Percentiles rank a stretch among this genome's conserved stretches.
phyloP scores from a whole-genome alignment of 768 basidiomycete genomes.

The Russula vinacea region DNA sequence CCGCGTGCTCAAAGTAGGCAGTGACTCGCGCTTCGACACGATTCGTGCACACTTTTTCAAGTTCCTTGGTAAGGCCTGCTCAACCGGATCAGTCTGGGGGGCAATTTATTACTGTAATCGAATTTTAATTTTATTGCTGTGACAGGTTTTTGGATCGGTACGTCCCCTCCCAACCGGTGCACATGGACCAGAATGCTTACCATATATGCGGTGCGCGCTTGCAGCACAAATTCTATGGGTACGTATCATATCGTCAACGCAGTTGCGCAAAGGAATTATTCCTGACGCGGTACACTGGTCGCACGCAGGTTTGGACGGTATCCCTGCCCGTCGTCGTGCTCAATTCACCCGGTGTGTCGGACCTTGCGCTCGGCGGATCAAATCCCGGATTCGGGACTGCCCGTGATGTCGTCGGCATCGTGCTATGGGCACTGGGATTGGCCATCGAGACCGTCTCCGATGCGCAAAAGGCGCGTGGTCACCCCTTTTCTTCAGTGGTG shows the following conservation, averaged over 20 bases:
- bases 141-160: constrained; percentile 15
- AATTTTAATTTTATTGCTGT: not conserved
- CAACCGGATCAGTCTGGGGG: not conserved
- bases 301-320: constrained; percentile 1
- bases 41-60: constrained; percentile 64
- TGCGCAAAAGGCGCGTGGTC: constrained; percentile 47
- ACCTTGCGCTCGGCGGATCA: constrained; percentile 48
- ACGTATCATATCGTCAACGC: not conserved
- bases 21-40: constrained; percentile 64
- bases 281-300: not conserved
- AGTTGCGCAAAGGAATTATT: not conserved
- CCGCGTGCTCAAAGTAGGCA: constrained; percentile 66
- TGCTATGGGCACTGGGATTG: constrained; percentile 60
- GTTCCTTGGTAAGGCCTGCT: constrained; percentile 43
- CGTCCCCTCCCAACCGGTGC: not conserved
- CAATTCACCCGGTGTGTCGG: constrained; percentile 5
- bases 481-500: not conserved
- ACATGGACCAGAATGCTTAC: not conserved
- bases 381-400: constrained; percentile 56
- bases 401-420: constrained; percentile 19
- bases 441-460: constrained; percentile 55
- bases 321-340: constrained; percentile 12
- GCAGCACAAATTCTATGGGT: constrained; percentile 12
- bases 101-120: not conserved
- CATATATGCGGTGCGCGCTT: too few species aligned